Conservation (phyloP, 768 basidiomycete genomes). For the Filobasidium wieringae region DNA sequence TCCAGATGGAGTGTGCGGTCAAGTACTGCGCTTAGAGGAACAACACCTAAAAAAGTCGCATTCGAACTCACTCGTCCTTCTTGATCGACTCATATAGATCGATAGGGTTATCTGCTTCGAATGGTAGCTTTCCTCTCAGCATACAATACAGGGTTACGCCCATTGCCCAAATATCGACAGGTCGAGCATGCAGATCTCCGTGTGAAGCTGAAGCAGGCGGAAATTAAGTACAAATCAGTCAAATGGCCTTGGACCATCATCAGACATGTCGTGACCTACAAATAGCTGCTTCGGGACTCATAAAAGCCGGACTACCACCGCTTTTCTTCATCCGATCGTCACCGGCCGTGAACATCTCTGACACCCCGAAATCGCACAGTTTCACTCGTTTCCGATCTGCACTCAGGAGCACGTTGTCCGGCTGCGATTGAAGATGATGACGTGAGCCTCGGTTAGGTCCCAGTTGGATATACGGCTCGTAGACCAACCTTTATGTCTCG, state of each 20-base stretch:
- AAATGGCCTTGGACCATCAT: not conserved
- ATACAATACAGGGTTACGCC: conserved; percentile 40
- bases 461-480: not conserved
- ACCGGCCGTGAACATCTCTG: conserved; percentile 36
- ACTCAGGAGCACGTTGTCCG: conserved; percentile 38
- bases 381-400: conserved; percentile 32
- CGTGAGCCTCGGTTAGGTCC: not conserved
- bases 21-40: not conserved
- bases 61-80: conserved; percentile 24
- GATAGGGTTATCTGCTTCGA: conserved; percentile 31
- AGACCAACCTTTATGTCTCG: conserved; percentile 29
- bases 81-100: conserved; percentile 36
- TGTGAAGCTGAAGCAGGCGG: conserved; percentile 15
- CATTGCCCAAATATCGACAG: conserved; percentile 36
- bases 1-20: not conserved
- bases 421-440: conserved; percentile 28
- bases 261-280: not conserved
- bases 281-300: conserved; percentile 30
- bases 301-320: conserved; percentile 39
- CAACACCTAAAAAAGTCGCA: too few species aligned
- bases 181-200: conserved; percentile 30
- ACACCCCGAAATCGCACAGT: conserved; percentile 40
- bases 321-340: conserved; percentile 37
- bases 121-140: conserved; percentile 34
- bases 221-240: not conserved